phyloP scores from a whole-genome alignment of 2,329 filamentous ascomycete species.

The Dothideomycetes sp. region DNA sequence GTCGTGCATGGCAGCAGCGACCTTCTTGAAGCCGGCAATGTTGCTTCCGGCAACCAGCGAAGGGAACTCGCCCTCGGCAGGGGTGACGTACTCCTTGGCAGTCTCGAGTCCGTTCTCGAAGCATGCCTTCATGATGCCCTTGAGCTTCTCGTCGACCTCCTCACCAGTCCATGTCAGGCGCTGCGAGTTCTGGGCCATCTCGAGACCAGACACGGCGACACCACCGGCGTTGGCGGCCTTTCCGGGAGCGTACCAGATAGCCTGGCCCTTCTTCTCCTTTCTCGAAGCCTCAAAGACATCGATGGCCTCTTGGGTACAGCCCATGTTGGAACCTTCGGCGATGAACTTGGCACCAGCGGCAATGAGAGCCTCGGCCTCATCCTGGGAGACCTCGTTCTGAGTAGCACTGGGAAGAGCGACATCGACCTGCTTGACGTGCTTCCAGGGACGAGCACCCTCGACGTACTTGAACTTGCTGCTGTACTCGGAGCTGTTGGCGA shows the following conservation, averaged over 20 bases:
- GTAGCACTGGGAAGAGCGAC: constrained; percentile 88
- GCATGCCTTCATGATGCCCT: constrained; percentile 88
- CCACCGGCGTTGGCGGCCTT: constrained; percentile 97
- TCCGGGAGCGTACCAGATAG: constrained; percentile 89
- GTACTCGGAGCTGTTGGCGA: constrained; percentile 49
- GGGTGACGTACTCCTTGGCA: constrained; percentile 76
- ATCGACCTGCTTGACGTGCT: constrained; percentile 80
- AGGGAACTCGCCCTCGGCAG: constrained; percentile 73
- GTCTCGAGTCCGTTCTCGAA: constrained; percentile 86
- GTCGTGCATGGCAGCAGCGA: constrained; percentile 86
- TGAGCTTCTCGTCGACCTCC: constrained; percentile 85
- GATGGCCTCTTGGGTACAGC: constrained; percentile 91
- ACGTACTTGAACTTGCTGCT: constrained; percentile 72
- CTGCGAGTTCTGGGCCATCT: constrained; percentile 97
- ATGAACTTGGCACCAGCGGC: constrained; percentile 71
- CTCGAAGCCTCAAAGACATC: constrained; percentile 79
- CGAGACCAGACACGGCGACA: constrained; percentile 91
- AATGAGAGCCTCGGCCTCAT: constrained; percentile 79
- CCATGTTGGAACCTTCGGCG: constrained; percentile 98
- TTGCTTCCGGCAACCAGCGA: constrained; percentile 89
- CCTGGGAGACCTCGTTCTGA: constrained; percentile 91
- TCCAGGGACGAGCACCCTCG: constrained; percentile 80
- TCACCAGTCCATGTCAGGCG: constrained; percentile 77
- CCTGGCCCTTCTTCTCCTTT: constrained; percentile 55
- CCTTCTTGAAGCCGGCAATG: constrained; percentile 97